These are phyloP conservation scores for Cordyceps fumosorosea DNA, from an alignment of 2,329 filamentous ascomycete species.

Conservation along the genomic window DNA sequence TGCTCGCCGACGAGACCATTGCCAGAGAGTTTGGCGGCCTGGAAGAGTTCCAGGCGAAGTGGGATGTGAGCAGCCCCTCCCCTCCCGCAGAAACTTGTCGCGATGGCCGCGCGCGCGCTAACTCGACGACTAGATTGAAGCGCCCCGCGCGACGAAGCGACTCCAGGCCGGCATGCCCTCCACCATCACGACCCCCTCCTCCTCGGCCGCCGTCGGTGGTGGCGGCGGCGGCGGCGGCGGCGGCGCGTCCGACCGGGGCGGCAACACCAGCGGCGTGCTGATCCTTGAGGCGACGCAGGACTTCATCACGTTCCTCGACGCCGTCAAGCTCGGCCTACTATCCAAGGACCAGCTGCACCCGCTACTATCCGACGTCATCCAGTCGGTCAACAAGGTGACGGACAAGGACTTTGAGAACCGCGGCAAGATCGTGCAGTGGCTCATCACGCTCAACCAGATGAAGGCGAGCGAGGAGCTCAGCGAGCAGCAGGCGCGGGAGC, in stretches of 20 bases:
- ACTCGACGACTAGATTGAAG: constrained; percentile 66
- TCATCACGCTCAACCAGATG: constrained; percentile 97
- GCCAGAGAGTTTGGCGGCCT: constrained; percentile 79
- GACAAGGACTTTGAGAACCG: constrained; percentile 91
- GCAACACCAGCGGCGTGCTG: constrained; percentile 52
- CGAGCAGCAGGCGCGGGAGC: constrained; percentile 79
- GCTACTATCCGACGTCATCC: constrained; percentile 88
- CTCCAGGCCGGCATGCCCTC: constrained; percentile 88
- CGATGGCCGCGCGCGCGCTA: background rate
- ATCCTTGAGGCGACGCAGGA: constrained; percentile 92
- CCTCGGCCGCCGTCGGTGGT: constrained; percentile 30
- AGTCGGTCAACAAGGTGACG: constrained; percentile 94
- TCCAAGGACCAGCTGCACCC: constrained; percentile 97
- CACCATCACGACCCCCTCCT: constrained; percentile 59
- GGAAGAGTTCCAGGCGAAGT: constrained; percentile 84
- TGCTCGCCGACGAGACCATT: constrained; percentile 86
- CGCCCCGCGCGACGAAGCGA: constrained; percentile 86
- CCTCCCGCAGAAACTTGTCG: too few species aligned
- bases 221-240: too few species aligned
- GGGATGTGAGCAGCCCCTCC: constrained; percentile 63
- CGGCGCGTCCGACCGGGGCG: constrained; percentile 31
- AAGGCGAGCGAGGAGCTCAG: constrained; percentile 85
- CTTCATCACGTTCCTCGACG: constrained; percentile 97
- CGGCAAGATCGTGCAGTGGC: constrained; percentile 96
- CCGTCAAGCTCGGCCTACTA: constrained; percentile 81